Base-by-base conservation (phyloP, 768 basidiomycete genomes). In the Zangia roseola region DNA sequence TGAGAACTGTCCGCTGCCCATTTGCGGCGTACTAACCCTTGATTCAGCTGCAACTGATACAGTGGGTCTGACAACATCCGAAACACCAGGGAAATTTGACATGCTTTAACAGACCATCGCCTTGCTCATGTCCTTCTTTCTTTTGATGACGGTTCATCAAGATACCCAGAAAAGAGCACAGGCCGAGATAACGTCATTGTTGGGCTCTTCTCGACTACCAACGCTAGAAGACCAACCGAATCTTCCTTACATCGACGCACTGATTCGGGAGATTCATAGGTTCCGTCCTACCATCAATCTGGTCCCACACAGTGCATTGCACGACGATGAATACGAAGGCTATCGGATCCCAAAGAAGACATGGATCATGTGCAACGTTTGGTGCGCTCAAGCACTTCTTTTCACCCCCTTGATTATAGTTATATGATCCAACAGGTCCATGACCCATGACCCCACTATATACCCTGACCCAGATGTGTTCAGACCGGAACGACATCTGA, bases 391-490 rank as follows among this genome's bases (percentile, higher is more conserved):
- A 23, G 10, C 16, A 23, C 25, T 23, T 47, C 12, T 14, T n/a
- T 40, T 43, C 25, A 8, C 14, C 19, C 17, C 10, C 4, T 36
- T 28, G 5, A 6, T 21, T 10, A 23, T 21, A 10, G 6, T 8
- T 50, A 19, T 17, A 37, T 10, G 8, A 14, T 40, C 23, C 20
- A 30, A 43, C 40, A 69, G 69, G 67, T 63, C 60, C 9, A 69
- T 72, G 39, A 58, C 65, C 2, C 68, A 63, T 33, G 68, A 71
- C 43, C 49, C 57, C n/a, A 40, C 52, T 14, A 12, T 57, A 9
- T 71, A 68, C 39, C 63, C 68, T 3, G 43, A 69, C 26, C 63
- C 65, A 4, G 47, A 58, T 38, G 37, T 16, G 16, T 70, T 71
- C 54, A 57, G 58, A 23, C 67, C 67, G 7, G 57, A 62, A 10